A percentile compares a stretch with the other conserved stretches of the same genome.
phyloP scores from a whole-genome alignment of 1,284 basidiomycete species.

The Irpex lacteus region DNA sequence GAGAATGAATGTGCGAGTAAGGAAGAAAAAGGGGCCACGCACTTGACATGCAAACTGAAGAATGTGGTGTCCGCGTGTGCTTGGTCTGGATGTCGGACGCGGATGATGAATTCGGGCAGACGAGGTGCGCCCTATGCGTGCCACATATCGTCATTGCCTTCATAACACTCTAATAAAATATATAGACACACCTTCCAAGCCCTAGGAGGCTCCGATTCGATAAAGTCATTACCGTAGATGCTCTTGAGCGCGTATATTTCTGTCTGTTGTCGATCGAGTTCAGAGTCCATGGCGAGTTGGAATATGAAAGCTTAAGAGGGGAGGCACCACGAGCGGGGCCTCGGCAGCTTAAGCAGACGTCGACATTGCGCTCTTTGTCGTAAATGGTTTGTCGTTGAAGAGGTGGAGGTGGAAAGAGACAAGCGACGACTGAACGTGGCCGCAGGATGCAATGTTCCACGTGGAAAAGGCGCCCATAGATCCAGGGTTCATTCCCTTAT shows the following conservation, averaged over 20 bases:
- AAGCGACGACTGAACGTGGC: too few relatives aligned
- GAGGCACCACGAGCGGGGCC: conserved; percentile 64
- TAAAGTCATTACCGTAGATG: conserved; percentile 74
- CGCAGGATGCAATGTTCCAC: too few relatives aligned
- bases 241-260: conserved; percentile 77
- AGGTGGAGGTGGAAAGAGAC: too few relatives aligned
- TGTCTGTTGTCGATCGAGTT: conserved; percentile 61
- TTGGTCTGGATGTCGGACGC: conserved; percentile 60
- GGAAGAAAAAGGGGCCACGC: conserved; percentile 20
- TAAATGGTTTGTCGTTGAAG: too few relatives aligned
- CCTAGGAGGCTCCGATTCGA: conserved; percentile 68
- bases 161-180: neutral
- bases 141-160: neutral
- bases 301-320: conserved; percentile 36
- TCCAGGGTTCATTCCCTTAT: too few relatives aligned
- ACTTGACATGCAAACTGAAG: conserved; percentile 70
- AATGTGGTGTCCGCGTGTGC: conserved; percentile 52
- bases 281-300: conserved; percentile 52
- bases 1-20: conserved; percentile 44
- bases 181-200: conserved; percentile 73
- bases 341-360: conserved; percentile 74
- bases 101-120: conserved; percentile 71
- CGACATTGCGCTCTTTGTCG: conserved; percentile 41
- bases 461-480: too few relatives aligned
- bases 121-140: conserved; percentile 55